These are phyloP conservation scores for Beauveria brongniartii DNA, from an alignment of 2,329 filamentous ascomycete genomes.

Conservation along the genomic window DNA sequence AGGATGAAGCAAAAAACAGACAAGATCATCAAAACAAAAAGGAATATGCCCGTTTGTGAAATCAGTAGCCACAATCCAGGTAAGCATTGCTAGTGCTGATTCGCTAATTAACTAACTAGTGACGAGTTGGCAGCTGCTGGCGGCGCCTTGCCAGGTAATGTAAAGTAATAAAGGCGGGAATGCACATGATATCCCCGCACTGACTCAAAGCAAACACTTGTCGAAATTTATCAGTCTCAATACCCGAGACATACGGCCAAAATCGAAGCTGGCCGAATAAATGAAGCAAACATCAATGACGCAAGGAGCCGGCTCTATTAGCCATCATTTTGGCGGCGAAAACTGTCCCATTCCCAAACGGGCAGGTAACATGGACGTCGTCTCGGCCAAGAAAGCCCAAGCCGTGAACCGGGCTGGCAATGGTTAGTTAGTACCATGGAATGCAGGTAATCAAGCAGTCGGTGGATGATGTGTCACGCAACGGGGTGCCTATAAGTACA, in stretches of 20 bases:
- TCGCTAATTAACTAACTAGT: too few species aligned
- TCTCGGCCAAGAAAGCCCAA: not conserved
- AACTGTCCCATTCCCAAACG: not conserved
- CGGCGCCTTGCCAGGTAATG: too few species aligned
- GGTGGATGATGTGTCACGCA: not conserved
- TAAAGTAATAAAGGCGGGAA: too few species aligned
- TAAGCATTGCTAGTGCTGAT: too few species aligned
- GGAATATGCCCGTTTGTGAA: too few species aligned
- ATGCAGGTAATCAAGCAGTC: not conserved
- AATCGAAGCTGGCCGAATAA: not conserved
- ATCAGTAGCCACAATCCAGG: too few species aligned
- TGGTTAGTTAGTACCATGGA: not conserved
- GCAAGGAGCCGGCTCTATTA: not conserved
- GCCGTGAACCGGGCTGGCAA: too few species aligned
- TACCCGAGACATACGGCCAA: not conserved
- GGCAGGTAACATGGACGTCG: not conserved
- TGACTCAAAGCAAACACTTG: not conserved
- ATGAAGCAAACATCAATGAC: not conserved
- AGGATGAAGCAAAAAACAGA: too few species aligned
- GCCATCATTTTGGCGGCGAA: not conserved
- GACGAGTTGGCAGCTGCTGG: too few species aligned
- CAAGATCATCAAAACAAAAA: too few species aligned
- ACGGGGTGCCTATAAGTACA: not conserved
- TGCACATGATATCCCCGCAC: not conserved
- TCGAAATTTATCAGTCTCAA: too few species aligned